Percentiles rank a stretch among this genome's conserved stretches.
These are phyloP conservation scores for Ganoderma meredithae DNA, from an alignment of 1,284 basidiomycete species.

Conservation along the genomic window DNA sequence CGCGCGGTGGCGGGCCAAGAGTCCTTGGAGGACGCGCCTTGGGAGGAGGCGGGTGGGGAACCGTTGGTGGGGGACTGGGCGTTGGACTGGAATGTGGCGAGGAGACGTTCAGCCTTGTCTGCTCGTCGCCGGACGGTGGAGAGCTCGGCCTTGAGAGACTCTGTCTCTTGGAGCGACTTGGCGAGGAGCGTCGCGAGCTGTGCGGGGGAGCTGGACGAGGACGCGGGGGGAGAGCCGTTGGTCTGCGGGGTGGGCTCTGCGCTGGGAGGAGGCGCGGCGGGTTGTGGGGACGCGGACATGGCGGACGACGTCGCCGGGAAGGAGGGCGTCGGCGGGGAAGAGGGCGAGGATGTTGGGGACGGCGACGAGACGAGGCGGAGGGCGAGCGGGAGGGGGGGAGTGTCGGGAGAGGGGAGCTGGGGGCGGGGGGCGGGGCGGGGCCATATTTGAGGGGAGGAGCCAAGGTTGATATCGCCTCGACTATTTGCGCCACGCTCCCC, in stretches of 20 bases:
- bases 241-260: slow-evolving; percentile 22
- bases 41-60: slow-evolving; percentile 34
- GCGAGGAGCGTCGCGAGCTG: slow-evolving; percentile 65
- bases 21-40: slow-evolving; percentile 28
- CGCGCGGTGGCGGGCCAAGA: slow-evolving; percentile 42
- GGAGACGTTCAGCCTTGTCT: slow-evolving; percentile 61
- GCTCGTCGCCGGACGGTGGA: slow-evolving; percentile 48
- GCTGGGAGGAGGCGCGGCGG: slow-evolving; percentile 31
- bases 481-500: slow-evolving; percentile 32
- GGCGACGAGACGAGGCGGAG: slow-evolving; percentile 29
- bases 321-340: slow-evolving; percentile 22
- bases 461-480: slow-evolving; percentile 31
- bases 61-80: slow-evolving; percentile 30
- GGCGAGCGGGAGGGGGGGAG: slow-evolving; percentile 31
- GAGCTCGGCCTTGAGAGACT: slow-evolving; percentile 60
- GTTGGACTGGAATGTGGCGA: slow-evolving; percentile 40
- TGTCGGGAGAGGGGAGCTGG: slow-evolving; percentile 10
- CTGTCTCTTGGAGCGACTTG: slow-evolving; percentile 57
- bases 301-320: slow-evolving; percentile 25
- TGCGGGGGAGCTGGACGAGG: slow-evolving; percentile 46
- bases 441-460: slow-evolving; percentile 35
- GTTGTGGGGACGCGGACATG: slow-evolving; percentile 39
- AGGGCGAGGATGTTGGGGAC: slow-evolving; percentile 29
- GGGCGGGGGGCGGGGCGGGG: slow-evolving; percentile 35
- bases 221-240: slow-evolving; percentile 26